Conservation (phyloP, 495 filamentous ascomycete species). For the Penicillium longicatenatum region DNA sequence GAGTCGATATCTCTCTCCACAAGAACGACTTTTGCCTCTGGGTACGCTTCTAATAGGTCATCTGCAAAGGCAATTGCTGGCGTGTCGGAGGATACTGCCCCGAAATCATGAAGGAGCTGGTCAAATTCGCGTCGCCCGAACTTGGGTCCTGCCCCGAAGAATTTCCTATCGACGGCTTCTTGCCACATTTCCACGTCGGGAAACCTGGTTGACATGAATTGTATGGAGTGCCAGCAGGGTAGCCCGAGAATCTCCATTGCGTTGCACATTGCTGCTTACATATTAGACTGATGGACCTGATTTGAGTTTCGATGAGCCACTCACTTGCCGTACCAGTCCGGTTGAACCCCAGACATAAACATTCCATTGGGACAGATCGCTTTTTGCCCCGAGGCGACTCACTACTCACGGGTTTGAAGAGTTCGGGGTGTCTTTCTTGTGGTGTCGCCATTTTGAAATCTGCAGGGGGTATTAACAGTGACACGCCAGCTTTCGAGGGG, state of each 20-base stretch:
- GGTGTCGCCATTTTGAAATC: neutral
- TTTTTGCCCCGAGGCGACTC: constrained; percentile 12
- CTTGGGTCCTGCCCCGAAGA: constrained; percentile 7
- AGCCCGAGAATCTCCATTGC: constrained; percentile 23
- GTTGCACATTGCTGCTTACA: constrained; percentile 21
- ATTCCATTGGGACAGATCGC: constrained; percentile 1
- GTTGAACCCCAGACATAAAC: constrained; percentile 15
- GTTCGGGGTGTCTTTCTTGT: constrained; percentile 15
- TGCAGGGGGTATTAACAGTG: neutral
- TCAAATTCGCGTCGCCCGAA: constrained; percentile 16
- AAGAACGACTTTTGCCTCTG: constrained; percentile 59
- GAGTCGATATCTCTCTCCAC: constrained; percentile 48
- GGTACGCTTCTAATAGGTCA: constrained; percentile 59
- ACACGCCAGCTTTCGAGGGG: too few species aligned
- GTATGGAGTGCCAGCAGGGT: constrained; percentile 20
- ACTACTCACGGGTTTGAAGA: constrained; percentile 10
- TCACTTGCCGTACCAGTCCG: constrained; percentile 12
- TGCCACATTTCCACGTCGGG: constrained; percentile 12
- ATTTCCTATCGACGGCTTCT: constrained; percentile 10
- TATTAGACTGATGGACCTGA: neutral
- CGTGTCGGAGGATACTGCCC: constrained; percentile 41
- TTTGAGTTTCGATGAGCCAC: neutral
- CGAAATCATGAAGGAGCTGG: constrained; percentile 12
- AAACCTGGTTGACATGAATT: constrained; percentile 7
- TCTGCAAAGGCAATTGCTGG: constrained; percentile 54